Evolutionary conservation across 164 flowering plant species (phyloP).

Genomic region (Magnolia sinica): DNA sequence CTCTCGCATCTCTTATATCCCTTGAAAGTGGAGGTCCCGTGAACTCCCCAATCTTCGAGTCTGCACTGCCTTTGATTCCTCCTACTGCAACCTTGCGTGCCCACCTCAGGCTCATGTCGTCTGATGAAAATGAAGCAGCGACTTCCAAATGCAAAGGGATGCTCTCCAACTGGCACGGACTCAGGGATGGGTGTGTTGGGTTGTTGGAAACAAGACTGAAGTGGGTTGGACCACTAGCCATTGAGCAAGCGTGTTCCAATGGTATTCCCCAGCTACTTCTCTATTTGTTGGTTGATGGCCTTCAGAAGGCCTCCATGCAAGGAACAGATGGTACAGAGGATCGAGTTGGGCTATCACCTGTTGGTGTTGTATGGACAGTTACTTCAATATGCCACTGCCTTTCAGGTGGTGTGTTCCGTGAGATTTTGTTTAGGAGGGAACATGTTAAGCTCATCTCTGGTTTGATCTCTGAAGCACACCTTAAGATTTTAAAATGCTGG

Average conservation of each 20-base stretch:
- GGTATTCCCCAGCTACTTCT: conserved; percentile 73
- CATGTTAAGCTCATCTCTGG: conserved; percentile 52
- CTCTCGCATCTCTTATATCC: conserved; percentile 79
- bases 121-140: conserved; percentile 31
- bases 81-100: conserved; percentile 68
- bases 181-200: conserved; percentile 88
- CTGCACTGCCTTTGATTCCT: conserved; percentile 82
- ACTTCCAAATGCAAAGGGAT: conserved; percentile 22
- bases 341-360: conserved; percentile 67
- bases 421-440: conserved; percentile 61
- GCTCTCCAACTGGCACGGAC: conserved; percentile 85
- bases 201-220: conserved; percentile 69
- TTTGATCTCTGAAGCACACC: conserved; percentile 66
- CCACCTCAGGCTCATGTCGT: conserved; percentile 41
- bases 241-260: conserved; percentile 81
- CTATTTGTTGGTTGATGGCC: conserved; percentile 41
- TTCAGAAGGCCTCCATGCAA: conserved; percentile 25
- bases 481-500: conserved; percentile 74
- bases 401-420: conserved; percentile 81
- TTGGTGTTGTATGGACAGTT: conserved; percentile 80
- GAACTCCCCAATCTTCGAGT: conserved; percentile 60
- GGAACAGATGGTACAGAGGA: conserved; percentile 30
- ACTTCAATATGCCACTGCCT: conserved; percentile 81
- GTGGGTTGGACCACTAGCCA: conserved; percentile 87
- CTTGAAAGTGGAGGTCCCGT: conserved; percentile 58